A percentile compares a stretch with the other conserved stretches of the same genome.
These are phyloP conservation scores for Colletotrichum camelliae DNA, from an alignment of 2,329 filamentous ascomycete species.

Conservation along the genomic window DNA sequence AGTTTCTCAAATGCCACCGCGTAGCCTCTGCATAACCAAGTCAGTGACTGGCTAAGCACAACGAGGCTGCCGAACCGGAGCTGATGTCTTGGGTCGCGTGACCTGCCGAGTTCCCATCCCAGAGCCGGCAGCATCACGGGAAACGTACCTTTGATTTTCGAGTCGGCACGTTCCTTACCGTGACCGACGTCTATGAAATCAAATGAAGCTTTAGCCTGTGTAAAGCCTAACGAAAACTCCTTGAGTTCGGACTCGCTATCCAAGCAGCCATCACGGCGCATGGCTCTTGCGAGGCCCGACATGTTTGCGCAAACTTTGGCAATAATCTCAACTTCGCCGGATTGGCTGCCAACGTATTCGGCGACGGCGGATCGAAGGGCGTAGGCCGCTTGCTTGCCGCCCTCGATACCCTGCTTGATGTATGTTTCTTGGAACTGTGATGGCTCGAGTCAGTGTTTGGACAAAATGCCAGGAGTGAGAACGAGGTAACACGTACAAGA, in stretches of 20 bases:
- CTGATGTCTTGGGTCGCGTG: neutral
- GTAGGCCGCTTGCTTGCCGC: conserved; percentile 58
- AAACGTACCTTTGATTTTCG: conserved; percentile 63
- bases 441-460: conserved; percentile 1
- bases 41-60: neutral
- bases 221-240: conserved; percentile 66
- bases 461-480: neutral
- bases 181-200: conserved; percentile 69
- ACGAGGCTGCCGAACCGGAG: neutral
- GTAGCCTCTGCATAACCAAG: conserved; percentile 46
- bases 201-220: conserved; percentile 62
- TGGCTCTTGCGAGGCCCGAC: conserved; percentile 51
- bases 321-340: conserved; percentile 57
- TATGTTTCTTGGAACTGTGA: conserved; percentile 62
- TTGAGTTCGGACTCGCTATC: conserved; percentile 50
- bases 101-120: neutral
- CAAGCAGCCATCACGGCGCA: conserved; percentile 54
- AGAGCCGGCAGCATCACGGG: neutral
- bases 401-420: conserved; percentile 59
- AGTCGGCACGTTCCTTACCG: conserved; percentile 63
- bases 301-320: conserved; percentile 64
- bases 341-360: conserved; percentile 48
- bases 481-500: conserved; percentile 45
- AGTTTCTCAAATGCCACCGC: conserved; percentile 63
- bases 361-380: conserved; percentile 54